Evolutionary conservation across 495 filamentous ascomycete species (phyloP), one percentile per base, ranked within the genome.

Genomic region (Aspergillus ellipticus): DNA sequence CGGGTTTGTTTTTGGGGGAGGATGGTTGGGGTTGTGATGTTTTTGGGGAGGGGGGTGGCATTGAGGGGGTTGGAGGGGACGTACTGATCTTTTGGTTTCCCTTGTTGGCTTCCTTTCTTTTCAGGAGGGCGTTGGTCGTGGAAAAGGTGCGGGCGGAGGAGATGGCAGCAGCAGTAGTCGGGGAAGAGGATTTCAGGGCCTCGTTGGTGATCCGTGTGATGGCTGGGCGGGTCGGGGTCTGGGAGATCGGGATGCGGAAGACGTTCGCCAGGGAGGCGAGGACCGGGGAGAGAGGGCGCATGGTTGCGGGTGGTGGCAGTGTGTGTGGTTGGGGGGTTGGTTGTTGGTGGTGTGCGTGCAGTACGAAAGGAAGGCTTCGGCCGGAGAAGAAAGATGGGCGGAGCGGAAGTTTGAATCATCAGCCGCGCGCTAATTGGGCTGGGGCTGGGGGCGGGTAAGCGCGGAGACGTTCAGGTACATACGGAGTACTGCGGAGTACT

Each of bases 61-160:
- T n/a, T 20, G 28, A 43, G 62, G 22, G 41, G 20, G 22, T 48
- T 42, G 46, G 41, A 29, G 26, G 37, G 37, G 47, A 72, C 78
- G 37, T 71, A 84, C 81, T 82, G 50, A 84, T 74, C 66, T 77
- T 65, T 51, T 67, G 67, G 46, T 79, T 74, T 35, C 57, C 59
- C 2, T 50, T 54, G 13, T 63, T 43, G 11, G 60, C 58, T 16
- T 49, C 53, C 51, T 72, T 70, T 46, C 72, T 65, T 49, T 75
- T 74, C 31, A 66, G 62, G 35, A 73, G 53, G 28, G 71, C 51
- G 42, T 65, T 61, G 29, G 76, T 74, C 5, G 77, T 77, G 9
- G 77, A 79, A 63, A 81, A 81, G 48, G 20, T 0, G 20, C 42
- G 33, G 3, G 31, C 31, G 52, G 55, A 64, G 63, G 63, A 15